These are phyloP conservation scores for Tricholoma matsutake DNA, from an alignment of 768 basidiomycete species.

Conservation along the genomic window DNA sequence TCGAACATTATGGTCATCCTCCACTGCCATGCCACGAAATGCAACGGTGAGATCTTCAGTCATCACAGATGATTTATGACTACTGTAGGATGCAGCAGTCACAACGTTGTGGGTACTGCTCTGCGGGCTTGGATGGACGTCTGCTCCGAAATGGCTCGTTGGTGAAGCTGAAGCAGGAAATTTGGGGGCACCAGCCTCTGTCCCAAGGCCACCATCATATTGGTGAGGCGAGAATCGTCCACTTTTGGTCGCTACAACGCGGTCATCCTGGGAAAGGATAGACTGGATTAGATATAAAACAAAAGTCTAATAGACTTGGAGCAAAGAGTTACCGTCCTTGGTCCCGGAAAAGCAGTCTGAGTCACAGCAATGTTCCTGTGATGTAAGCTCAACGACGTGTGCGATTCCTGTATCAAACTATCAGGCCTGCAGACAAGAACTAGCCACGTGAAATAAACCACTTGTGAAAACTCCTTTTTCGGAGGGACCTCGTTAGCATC, in stretches of 20 bases:
- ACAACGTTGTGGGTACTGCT: constrained; percentile 1
- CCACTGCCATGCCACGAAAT: constrained; percentile 45
- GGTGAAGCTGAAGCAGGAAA: constrained; percentile 44
- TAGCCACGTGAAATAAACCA: constrained; percentile 30
- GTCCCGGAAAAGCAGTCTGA: constrained; percentile 35
- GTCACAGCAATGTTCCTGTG: constrained; percentile 41
- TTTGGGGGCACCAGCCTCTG: constrained; percentile 37
- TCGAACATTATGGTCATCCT: constrained; percentile 21
- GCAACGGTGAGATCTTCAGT: constrained; percentile 56
- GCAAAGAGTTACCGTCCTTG: constrained; percentile 38
- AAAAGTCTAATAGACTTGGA: constrained; percentile 2
- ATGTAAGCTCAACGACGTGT: constrained; percentile 41
- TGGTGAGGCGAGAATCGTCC: constrained; percentile 54
- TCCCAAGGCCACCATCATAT: constrained; percentile 44
- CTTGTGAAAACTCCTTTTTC: constrained; percentile 46
- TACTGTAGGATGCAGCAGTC: constrained; percentile 12
- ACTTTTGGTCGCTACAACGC: constrained; percentile 40
- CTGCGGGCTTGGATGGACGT: constrained; percentile 23
- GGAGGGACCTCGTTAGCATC: constrained; percentile 47
- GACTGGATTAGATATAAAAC: constrained; percentile 12
- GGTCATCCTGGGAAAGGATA: constrained; percentile 41
- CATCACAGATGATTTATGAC: constrained; percentile 34
- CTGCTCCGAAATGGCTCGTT: constrained; percentile 33
- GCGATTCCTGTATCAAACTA: constrained; percentile 37
- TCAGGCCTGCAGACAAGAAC: constrained; percentile 9